Conservation (phyloP, 2,329 filamentous ascomycete species). For the Coleophoma cylindrospora region DNA sequence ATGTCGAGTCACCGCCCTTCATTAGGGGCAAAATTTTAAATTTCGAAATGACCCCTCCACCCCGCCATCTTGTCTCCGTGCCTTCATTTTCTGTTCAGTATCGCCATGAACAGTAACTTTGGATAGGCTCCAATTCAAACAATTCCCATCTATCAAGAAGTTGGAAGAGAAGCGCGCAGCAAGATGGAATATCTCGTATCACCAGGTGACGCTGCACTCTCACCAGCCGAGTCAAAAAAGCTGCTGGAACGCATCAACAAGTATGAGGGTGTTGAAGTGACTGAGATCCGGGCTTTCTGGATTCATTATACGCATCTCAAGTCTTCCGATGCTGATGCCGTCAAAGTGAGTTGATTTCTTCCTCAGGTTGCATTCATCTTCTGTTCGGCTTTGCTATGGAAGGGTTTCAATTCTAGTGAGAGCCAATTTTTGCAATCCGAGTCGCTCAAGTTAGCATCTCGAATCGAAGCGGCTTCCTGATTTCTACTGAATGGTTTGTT, state of each 20-base stretch:
- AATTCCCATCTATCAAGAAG: no score
- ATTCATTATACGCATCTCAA: slow-evolving; percentile 24
- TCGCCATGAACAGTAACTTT: no score
- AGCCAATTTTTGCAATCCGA: not conserved
- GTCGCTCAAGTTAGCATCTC: no score
- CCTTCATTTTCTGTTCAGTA: no score
- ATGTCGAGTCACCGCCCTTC: no score
- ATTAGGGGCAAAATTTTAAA: no score
- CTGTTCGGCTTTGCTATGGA: not conserved
- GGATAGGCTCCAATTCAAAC: no score
- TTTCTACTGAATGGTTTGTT: no score
- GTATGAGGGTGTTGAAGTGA: slow-evolving; percentile 12
- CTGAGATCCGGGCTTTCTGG: slow-evolving; percentile 19
- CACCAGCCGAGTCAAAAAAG: slow-evolving; percentile 21
- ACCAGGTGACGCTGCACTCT: slow-evolving; percentile 24
- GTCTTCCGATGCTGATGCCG: slow-evolving; percentile 5
- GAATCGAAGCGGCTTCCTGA: no score
- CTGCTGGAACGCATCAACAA: slow-evolving; percentile 11
- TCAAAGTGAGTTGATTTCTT: slow-evolving; percentile 4
- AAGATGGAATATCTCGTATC: slow-evolving; percentile 21
- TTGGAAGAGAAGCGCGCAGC: not conserved
- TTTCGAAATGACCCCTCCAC: no score
- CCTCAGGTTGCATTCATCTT: not conserved
- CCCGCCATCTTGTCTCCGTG: no score
- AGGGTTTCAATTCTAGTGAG: not conserved